These are phyloP conservation scores for Streptanthus diversifolius DNA, from an alignment of 345 rosid species.

Conservation along the genomic window DNA sequence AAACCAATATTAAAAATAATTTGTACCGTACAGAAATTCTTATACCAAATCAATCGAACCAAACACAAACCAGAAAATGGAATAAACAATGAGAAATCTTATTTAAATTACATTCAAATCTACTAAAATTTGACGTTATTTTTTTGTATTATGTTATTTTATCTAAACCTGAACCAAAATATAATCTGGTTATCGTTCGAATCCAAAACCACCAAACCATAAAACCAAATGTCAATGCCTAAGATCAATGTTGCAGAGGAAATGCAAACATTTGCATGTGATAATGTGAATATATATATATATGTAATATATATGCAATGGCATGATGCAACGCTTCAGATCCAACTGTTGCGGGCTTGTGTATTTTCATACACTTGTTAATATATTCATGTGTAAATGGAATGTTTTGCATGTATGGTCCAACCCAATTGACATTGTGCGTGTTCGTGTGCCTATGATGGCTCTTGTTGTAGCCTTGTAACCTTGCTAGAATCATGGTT, in stretches of 20 bases:
- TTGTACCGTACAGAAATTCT: too few species aligned
- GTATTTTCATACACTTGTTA: not conserved
- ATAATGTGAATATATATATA: too few species aligned
- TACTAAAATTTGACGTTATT: not conserved
- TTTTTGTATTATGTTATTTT: not conserved
- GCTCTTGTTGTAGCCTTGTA: not conserved
- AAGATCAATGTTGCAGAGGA: not conserved
- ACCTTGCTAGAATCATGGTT: not conserved
- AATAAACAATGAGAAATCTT: too few species aligned
- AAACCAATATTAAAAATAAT: too few species aligned
- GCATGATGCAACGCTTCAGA: not conserved
- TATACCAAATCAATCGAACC: too few species aligned
- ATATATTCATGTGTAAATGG: not conserved
- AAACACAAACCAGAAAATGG: too few species aligned
- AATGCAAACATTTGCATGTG: not conserved
- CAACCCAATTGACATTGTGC: not conserved
- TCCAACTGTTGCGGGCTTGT: not conserved
- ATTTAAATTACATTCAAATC: too few species aligned
- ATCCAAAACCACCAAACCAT: not conserved
- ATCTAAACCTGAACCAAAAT: not conserved
- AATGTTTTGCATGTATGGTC: not conserved
- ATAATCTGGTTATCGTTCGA: not conserved
- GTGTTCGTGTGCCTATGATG: not conserved
- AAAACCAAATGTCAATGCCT: not conserved
- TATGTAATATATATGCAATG: not conserved